Evolutionary conservation across 164 flowering plant species (phyloP), one percentile per base, ranked within the genome.

Genomic region (Vitis amurensis): DNA sequence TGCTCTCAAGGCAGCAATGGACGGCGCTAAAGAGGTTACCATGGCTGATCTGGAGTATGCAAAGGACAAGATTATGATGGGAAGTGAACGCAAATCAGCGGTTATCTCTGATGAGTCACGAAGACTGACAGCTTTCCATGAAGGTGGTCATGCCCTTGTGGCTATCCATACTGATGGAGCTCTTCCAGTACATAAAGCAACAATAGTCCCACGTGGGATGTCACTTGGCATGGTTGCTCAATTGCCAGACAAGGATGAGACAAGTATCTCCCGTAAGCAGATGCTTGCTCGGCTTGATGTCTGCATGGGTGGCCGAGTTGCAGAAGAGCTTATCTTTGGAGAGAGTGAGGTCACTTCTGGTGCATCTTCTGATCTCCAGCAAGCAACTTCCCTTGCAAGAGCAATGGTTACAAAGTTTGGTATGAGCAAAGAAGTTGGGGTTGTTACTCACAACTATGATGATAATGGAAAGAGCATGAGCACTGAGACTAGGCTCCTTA

Each of bases 141-240:
- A 96, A 84, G 97, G 93, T 61, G 98, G 99, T 23, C 98, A 93
- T 74, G 98, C 98, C 61, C 91, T 93, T 44, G 98, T 93, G 15
- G 97, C 98, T 17, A 79, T 93, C 69, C 88, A 92, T 68, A 96
- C 99, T n/a, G 97, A 93, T 50, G 99, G 98, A 12, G 99, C 99
- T 56, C 87, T 76, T 69, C 88, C 94, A 16, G 96, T 96, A 50
- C 99, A 93, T 82, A 96, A 96, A 72, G 98, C 97, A 55, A 93
- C 98, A 11, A 93, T 93, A 11, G 93, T 93, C 37, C 98, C 98
- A 1, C 84, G 98, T 44, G 98, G 98, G 3, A 86, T 86, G 90
- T 51, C 98, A 61, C 93, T 93, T 23, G 98, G 97, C 16, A 89
- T 93, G 97, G 98, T 93, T 65, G 55, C 97, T 30, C 98, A 91